These are phyloP conservation scores for Xylariaceae sp. DNA, from an alignment of 2,329 filamentous ascomycete species.

Conservation along the genomic window DNA sequence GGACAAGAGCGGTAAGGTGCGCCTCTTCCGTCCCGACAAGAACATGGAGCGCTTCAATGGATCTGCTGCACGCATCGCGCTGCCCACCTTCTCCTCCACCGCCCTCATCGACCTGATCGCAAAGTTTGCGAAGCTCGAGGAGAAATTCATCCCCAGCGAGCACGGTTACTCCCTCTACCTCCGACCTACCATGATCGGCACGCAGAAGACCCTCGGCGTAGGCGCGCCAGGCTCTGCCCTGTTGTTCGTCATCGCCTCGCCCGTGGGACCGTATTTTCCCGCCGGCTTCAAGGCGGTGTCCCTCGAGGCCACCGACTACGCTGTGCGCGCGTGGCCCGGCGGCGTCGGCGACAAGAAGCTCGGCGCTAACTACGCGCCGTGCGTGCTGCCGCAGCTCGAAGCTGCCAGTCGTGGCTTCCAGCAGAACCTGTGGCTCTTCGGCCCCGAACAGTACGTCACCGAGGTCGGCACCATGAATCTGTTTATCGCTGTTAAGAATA, in stretches of 20 bases:
- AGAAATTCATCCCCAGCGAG: slow-evolving; percentile 85
- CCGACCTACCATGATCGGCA: slow-evolving; percentile 95
- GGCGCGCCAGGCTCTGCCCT: slow-evolving; percentile 90
- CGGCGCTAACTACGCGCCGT: slow-evolving; percentile 98
- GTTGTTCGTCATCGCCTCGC: slow-evolving; percentile 93
- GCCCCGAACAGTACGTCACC: slow-evolving; percentile 92
- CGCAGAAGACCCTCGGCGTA: slow-evolving; percentile 91
- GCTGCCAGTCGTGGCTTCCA: slow-evolving; percentile 92
- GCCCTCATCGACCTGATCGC: slow-evolving; percentile 82
- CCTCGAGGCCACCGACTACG: slow-evolving; percentile 94
- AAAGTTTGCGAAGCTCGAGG: slow-evolving; percentile 79
- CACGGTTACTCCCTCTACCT: slow-evolving; percentile 95
- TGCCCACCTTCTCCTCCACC: slow-evolving; percentile 81
- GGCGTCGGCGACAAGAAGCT: slow-evolving; percentile 98
- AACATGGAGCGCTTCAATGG: slow-evolving; percentile 97
- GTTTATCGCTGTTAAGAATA: slow-evolving; percentile 85
- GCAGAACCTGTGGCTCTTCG: slow-evolving; percentile 98
- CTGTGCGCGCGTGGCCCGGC: slow-evolving; percentile 95
- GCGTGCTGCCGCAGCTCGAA: slow-evolving; percentile 94
- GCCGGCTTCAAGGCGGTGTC: slow-evolving; percentile 98
- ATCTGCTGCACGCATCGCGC: slow-evolving; percentile 87
- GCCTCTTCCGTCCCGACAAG: slow-evolving; percentile 91
- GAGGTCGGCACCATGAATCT: slow-evolving; percentile 99
- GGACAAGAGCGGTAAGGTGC: slow-evolving; percentile 76
- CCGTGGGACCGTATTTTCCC: slow-evolving; percentile 96